Base-by-base conservation (phyloP, 108 stramenopile species). In the Skeletonema grethae region DNA sequence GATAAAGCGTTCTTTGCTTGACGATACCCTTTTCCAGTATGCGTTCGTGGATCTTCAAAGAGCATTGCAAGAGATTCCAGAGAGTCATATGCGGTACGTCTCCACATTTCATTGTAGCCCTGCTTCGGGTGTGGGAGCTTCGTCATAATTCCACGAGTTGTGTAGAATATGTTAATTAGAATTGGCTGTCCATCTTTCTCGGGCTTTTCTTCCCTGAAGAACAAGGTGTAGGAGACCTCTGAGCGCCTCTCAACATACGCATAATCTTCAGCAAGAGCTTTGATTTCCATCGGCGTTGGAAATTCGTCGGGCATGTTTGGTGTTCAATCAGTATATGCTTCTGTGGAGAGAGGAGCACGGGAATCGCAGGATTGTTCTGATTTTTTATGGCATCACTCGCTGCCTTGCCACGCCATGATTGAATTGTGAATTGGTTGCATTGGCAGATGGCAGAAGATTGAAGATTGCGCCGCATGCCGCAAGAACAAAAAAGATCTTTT, bases 91-190 rank as follows among this genome's bases (percentile, higher is more conserved):
- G 73, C 73, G 32, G 46, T 34, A 32, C 43, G 22, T 16, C 73
- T 24, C 73, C 73, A 74, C 60, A 74, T n/a, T 11, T 69, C 67
- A 25, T 70, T 69, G 25, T 22, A 32, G 11, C 73, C 73, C 24
- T 59, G 24, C 8, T 7, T 74, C 18, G 73, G 73, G 29, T 74
- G 73, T 15, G 46, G 31, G 5, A 74, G 31, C 41, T 70, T 46
- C 7, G 69, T 74, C 73, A 74, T 74, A 22, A 74, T 69, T 36
- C 59, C 32, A 20, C 64, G 43, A 12, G 73, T 74, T 20, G 73
- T 74, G 28, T 69, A 70, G 68, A 66, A 74, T 9, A 74, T 13
- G 29, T 74, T 74, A 18, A 74, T 53, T 22, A 32, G 67, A 29
- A 31, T 31, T 59, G 58, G 50, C 50, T 53, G 50, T 2, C 50